phyloP scores from a whole-genome alignment of 345 rosid species.

The thale cress (Arabidopsis thaliana) region DNA sequence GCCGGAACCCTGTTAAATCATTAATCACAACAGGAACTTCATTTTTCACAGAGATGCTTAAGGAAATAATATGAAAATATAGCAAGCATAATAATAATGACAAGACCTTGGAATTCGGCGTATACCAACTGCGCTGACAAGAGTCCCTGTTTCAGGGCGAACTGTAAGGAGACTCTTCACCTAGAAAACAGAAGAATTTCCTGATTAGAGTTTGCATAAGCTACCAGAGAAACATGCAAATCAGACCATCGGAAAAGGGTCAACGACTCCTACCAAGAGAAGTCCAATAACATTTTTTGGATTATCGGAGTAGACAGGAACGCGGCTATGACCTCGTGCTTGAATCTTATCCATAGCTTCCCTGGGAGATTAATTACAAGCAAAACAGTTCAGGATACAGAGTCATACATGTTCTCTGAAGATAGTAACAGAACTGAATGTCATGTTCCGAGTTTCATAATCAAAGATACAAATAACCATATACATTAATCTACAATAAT shows the following conservation, averaged over 20 bases:
- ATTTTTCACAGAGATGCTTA: not conserved
- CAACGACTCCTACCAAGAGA: constrained; percentile 68
- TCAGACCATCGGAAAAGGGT: not conserved
- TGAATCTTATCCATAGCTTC: constrained; percentile 91
- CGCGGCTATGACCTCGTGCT: constrained; percentile 95
- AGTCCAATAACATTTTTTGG: constrained; percentile 89
- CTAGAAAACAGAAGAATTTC: constrained; percentile 47
- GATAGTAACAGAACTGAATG: constrained; percentile 3
- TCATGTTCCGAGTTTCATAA: constrained; percentile 11
- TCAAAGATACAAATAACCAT: not conserved
- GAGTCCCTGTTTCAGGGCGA: constrained; percentile 95
- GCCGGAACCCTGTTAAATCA: constrained; percentile 79
- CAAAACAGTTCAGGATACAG: not conserved
- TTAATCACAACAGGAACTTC: not conserved
- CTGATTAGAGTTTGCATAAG: constrained; percentile 6
- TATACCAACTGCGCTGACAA: constrained; percentile 86
- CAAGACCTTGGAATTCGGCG: constrained; percentile 88
- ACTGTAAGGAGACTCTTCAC: constrained; percentile 97
- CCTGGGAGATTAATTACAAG: constrained; percentile 53
- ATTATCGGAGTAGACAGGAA: constrained; percentile 90
- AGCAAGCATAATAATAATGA: not conserved
- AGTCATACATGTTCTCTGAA: not conserved
- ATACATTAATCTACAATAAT: not conserved
- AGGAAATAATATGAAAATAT: not conserved
- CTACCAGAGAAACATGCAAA: constrained; percentile 17